Evolutionary conservation across 1,284 basidiomycete genomes (phyloP), one percentile per base, ranked within the genome.

Genomic region (Cystobasidiaceae sp.): DNA sequence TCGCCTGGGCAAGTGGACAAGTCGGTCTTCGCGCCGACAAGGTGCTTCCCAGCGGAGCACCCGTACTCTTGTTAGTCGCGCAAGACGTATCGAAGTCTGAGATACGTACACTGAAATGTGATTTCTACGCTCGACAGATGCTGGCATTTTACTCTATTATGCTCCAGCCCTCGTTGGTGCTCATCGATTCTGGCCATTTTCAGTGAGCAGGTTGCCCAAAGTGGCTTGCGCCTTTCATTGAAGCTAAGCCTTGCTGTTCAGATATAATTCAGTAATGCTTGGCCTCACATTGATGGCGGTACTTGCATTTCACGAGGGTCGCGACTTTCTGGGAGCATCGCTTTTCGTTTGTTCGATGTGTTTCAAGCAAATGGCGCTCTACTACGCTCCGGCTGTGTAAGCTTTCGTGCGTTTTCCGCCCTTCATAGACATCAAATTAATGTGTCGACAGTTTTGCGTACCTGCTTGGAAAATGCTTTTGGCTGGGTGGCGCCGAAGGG

Each of bases 341-440:
- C 84, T 81, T 68, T 94, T 96, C 71, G 87, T 89, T 7, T 79
- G 86, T 33, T 88, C 88, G 70, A 81, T 97, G 17, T 83, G 87
- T 3, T 96, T 96, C 81, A 96, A 97, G 77, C 93, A 96, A 77
- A 96, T 96, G 91, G 87, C 89, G 4, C 79, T 97, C 11, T 96
- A 94, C 76, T 97, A 91, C 75, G 88, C 90, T 0, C 93, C 93
- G 6, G 91, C 88, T 0, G 83, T 93, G 68, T 72, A 45, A 57
- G 71, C 58, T 23, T 8, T 27, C 15, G 30, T 5, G 23, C 15
- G 17, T 6, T 30, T 33, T 39, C 4, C 19, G 19, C 25, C 3
- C 7, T 55, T 32, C 30, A n/a, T n/a, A 9, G 21, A 28, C 25
- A 43, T 49, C 30, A 32, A 23, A 21, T 13, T 9, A 41, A 21